Evolutionary conservation across 768 basidiomycete species (phyloP).

Genomic region (Xanthoconium stramineum): DNA sequence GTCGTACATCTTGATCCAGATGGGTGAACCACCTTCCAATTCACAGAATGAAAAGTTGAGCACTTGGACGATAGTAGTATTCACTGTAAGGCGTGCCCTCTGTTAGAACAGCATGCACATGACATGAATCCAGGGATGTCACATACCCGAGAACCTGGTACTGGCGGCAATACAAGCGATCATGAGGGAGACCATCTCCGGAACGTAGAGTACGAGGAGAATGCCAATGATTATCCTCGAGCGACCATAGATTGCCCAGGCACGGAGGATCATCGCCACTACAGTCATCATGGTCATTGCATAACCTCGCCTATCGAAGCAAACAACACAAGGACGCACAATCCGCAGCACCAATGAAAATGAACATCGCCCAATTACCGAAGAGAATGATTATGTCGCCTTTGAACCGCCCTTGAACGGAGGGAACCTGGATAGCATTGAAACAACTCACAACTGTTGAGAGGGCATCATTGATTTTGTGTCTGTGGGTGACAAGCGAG

Average conservation of each 20-base stretch:
- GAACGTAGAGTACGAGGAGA: conserved; percentile 7
- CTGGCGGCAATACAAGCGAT: not conserved
- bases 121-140: not conserved
- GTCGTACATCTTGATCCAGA: not conserved
- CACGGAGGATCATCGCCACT: conserved; percentile 18
- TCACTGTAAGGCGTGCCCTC: not conserved
- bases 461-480: not conserved
- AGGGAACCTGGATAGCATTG: not conserved
- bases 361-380: not conserved
- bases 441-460: conserved; percentile 7
- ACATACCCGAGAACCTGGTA: not conserved
- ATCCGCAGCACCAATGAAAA: conserved; percentile 9
- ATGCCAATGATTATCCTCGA: conserved; percentile 9
- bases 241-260: conserved; percentile 11
- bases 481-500: not conserved
- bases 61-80: not conserved
- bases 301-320: not conserved
- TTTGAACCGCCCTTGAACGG: not conserved
- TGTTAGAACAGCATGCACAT: not conserved
- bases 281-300: not conserved
- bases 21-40: not conserved
- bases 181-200: not conserved
- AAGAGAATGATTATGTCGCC: conserved; percentile 2
- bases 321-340: not conserved
- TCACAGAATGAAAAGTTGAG: conserved; percentile 1